Conservation (phyloP, 129 eudicot genomes). For the Kitagawia praeruptora region DNA sequence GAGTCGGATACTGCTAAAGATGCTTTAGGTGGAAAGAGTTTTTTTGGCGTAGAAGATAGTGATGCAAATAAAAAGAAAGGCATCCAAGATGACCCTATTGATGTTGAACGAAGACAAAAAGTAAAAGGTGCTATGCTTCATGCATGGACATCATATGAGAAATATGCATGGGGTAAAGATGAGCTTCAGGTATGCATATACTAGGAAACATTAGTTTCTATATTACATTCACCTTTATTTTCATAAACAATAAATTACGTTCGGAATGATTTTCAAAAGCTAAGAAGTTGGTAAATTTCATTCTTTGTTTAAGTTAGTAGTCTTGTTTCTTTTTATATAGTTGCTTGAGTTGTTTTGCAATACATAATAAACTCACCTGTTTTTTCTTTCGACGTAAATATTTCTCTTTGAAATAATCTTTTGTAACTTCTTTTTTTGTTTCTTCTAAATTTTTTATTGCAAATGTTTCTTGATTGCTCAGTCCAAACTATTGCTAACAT, state of each 20-base stretch:
- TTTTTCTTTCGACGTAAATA: background rate
- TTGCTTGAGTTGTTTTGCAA: background rate
- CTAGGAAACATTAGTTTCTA: background rate
- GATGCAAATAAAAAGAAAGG: slow-evolving; percentile 14
- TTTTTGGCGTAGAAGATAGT: slow-evolving; percentile 16
- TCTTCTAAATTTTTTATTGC: background rate
- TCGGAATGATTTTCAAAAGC: background rate
- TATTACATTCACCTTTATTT: background rate
- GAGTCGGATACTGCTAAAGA: slow-evolving; percentile 30
- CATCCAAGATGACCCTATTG: slow-evolving; percentile 51
- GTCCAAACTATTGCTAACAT: slow-evolving; percentile 9
- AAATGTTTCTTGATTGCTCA: background rate
- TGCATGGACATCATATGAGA: slow-evolving; percentile 98
- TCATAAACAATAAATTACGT: background rate
- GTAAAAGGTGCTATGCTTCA: slow-evolving; percentile 97
- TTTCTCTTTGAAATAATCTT: background rate
- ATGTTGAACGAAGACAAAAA: slow-evolving; percentile 59
- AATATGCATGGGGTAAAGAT: slow-evolving; percentile 98
- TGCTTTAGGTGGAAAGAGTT: slow-evolving; percentile 27
- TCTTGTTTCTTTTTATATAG: background rate
- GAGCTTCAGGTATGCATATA: slow-evolving; percentile 76
- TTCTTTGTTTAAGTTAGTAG: background rate
- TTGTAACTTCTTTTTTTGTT: background rate
- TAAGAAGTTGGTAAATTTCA: background rate
- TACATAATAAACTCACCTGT: background rate